Conservation (phyloP, 768 basidiomycete species). For the Pholiota microspora region DNA sequence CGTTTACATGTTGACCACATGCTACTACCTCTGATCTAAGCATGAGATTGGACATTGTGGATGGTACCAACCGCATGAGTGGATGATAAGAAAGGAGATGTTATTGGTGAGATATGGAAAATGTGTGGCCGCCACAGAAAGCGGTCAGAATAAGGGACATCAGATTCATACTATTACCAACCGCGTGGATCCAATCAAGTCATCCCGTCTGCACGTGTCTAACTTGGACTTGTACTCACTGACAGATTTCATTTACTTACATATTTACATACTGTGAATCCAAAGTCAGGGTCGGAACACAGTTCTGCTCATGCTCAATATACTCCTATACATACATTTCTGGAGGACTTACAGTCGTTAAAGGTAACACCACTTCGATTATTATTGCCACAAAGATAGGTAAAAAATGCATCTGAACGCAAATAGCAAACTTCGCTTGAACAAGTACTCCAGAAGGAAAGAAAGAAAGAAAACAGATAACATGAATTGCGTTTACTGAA, state of each 20-base stretch:
- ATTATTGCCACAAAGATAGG: conserved; percentile 20
- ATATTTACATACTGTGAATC: too few species aligned
- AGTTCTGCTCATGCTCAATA: too few species aligned
- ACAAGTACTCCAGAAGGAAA: background rate
- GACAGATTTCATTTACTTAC: too few species aligned
- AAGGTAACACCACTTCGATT: conserved; percentile 20
- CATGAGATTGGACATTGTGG: conserved; percentile 1
- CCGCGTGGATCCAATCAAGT: background rate
- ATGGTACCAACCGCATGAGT: conserved; percentile 3
- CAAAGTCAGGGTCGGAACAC: too few species aligned
- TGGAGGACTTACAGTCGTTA: background rate
- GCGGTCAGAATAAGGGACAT: background rate
- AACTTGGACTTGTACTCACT: too few species aligned
- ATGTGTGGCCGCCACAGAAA: background rate
- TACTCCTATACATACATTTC: background rate
- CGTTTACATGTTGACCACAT: conserved; percentile 25
- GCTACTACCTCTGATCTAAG: conserved; percentile 13
- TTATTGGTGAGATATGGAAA: background rate
- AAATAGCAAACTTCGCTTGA: conserved; percentile 13
- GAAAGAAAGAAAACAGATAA: background rate
- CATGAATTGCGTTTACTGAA: conserved; percentile 6
- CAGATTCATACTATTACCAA: background rate
- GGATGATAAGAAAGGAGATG: background rate
- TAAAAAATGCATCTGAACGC: conserved; percentile 20
- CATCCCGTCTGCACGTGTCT: background rate